A percentile compares a stretch with the other conserved stretches of the same genome.
These are phyloP conservation scores for Termitomyces sp. DNA, from an alignment of 768 basidiomycete genomes.

Conservation along the genomic window DNA sequence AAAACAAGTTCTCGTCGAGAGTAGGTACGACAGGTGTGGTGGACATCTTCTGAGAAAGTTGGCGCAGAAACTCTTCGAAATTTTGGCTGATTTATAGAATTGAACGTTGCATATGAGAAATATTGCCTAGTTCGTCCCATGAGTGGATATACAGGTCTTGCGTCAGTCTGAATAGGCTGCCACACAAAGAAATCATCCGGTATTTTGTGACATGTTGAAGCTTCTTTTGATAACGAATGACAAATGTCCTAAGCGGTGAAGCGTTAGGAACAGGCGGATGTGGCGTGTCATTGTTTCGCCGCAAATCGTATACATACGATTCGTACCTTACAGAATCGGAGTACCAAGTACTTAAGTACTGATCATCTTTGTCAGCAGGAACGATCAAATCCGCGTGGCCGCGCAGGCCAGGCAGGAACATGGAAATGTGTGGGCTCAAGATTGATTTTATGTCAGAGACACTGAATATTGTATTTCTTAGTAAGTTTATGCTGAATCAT, in stretches of 20 bases:
- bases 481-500: not conserved
- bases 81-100: not conserved
- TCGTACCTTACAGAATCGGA: not conserved
- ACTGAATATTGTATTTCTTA: no score
- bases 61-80: not conserved
- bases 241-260: not conserved
- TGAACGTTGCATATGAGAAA: not conserved
- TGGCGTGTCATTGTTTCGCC: not conserved
- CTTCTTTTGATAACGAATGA: no score
- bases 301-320: not conserved
- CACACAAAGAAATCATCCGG: no score
- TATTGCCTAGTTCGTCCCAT: not conserved
- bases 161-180: not conserved
- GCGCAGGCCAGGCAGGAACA: no score
- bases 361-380: not conserved
- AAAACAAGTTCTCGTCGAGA: conserved; percentile 2
- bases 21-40: not conserved
- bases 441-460: not conserved
- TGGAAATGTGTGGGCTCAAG: no score
- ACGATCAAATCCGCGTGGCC: not conserved
- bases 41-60: not conserved
- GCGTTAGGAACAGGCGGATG: not conserved
- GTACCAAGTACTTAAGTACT: not conserved
- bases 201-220: not conserved
- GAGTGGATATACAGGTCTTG: not conserved